Base-by-base conservation (phyloP, 2,329 filamentous ascomycete species). In the Ceratocystis albifundus region DNA sequence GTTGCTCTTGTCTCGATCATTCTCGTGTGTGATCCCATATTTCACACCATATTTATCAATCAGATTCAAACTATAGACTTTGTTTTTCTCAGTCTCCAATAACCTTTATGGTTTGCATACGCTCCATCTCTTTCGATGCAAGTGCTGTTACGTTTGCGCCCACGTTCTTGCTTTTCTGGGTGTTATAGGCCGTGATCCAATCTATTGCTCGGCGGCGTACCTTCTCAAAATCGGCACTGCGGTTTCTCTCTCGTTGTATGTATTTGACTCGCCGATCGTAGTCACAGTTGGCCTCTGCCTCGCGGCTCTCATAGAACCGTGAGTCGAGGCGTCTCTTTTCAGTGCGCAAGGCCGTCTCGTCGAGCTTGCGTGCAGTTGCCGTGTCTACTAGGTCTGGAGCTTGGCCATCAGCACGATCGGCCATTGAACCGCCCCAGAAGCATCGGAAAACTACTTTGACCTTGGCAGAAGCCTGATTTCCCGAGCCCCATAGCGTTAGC, bases 401-500 rank as follows among this genome's bases (percentile, higher is more conserved):
- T 25, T 10, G 17, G 17, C 30, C 30, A 17, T 65, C 45, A 30
- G 67, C 62, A 12, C 69, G 65, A n/a, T 55, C 48, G 6, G 8
- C 32, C 4, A 80, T 77, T 4, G 84, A 84, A 15, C 79, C 82
- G 64, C 82, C 82, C 79, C 82, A 85, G 65, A 75, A 77, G 73
- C 82, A 85, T 50, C 76, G 77, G 70, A 85, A 84, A 8, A 73
- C 71, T 8, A 85, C 74, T 66, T 77, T 79, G 3, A 77, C 74
- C 66, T 77, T 79, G 3, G 77, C 80, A 66, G 72, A 75, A 45
- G 72, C 73, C 59, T 71, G 71, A 55, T 78, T 75, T 4, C 76
- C 74, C 12, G 78, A 75, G 55, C 84, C 79, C 80, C 86, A 95
- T 5, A 96, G 82, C 1, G 85, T 83, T 61, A 96, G 82, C 28